A percentile compares a stretch with the other conserved stretches of the same genome.
Conservation (phyloP, 257 asterid genomes). For the Fraxinus quadrangulata region DNA sequence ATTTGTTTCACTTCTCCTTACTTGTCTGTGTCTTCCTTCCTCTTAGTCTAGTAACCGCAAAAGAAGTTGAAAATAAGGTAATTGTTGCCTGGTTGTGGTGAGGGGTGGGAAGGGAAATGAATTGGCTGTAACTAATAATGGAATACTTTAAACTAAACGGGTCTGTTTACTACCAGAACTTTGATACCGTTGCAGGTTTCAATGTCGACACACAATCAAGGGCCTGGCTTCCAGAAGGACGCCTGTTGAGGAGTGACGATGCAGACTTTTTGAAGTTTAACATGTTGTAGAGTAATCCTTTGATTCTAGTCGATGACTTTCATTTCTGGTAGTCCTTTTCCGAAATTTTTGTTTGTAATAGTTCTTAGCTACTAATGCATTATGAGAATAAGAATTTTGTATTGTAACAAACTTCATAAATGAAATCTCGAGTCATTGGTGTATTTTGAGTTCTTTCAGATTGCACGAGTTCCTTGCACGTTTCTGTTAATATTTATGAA, state of each 20-base stretch:
- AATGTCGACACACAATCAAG: constrained; percentile 78
- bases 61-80: not conserved
- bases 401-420: not conserved
- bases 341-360: not conserved
- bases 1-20: not conserved
- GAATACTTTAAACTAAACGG: not conserved
- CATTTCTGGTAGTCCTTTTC: not conserved
- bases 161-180: not conserved
- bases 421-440: not conserved
- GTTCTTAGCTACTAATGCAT: not conserved
- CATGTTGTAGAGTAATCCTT: not conserved
- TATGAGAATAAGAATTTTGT: not conserved
- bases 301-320: not conserved
- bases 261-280: not conserved
- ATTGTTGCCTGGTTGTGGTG: not conserved
- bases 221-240: constrained; percentile 56
- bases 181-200: constrained; percentile 58
- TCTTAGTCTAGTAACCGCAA: not conserved
- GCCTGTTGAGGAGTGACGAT: constrained; percentile 59
- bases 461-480: not conserved
- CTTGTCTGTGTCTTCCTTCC: not conserved
- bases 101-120: not conserved
- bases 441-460: not conserved
- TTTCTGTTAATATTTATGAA: too few relatives aligned
- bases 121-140: not conserved